A percentile compares a stretch with the other conserved stretches of the same genome.
These are phyloP conservation scores for Juncus inflexus DNA, from an alignment of 176 grass and related monocot genomes.

Conservation along the genomic window DNA sequence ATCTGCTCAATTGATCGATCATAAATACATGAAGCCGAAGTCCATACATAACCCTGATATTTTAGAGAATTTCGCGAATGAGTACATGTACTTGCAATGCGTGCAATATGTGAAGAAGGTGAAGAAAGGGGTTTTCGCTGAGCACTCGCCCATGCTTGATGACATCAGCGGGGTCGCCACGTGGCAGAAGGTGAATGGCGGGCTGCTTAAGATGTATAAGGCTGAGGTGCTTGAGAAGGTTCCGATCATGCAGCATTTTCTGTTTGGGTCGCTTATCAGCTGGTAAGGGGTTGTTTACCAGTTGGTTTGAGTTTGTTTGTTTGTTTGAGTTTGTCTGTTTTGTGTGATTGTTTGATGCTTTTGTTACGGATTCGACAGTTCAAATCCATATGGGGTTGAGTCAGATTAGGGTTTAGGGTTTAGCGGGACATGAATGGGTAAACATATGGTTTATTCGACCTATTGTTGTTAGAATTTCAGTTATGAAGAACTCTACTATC, in stretches of 20 bases:
- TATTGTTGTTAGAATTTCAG: too few relatives aligned
- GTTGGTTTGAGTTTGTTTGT: neutral
- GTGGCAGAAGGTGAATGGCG: conserved; percentile 93
- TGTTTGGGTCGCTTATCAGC: conserved; percentile 92
- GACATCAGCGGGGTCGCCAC: conserved; percentile 67
- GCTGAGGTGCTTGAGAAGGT: conserved; percentile 96
- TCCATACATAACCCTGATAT: conserved; percentile 94
- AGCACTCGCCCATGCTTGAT: conserved; percentile 95
- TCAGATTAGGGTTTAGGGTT: too few relatives aligned
- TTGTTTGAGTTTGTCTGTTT: neutral
- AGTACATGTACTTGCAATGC: conserved; percentile 72
- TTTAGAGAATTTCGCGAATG: conserved; percentile 73
- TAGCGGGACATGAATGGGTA: too few relatives aligned
- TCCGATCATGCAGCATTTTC: conserved; percentile 98
- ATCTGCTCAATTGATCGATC: conserved; percentile 76
- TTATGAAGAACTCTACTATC: too few relatives aligned
- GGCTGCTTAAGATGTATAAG: conserved; percentile 97
- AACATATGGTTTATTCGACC: too few relatives aligned
- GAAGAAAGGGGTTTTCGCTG: conserved; percentile 85
- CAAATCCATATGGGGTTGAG: too few relatives aligned
- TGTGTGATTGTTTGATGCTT: too few relatives aligned
- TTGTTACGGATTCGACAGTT: too few relatives aligned
- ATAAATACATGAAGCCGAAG: conserved; percentile 98
- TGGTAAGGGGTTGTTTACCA: conserved; percentile 50
- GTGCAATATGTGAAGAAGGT: conserved; percentile 80